Evolutionary conservation across 306 rosid species (phyloP), one percentile per base, ranked within the genome.

Genomic region (Bauhinia variegata): DNA sequence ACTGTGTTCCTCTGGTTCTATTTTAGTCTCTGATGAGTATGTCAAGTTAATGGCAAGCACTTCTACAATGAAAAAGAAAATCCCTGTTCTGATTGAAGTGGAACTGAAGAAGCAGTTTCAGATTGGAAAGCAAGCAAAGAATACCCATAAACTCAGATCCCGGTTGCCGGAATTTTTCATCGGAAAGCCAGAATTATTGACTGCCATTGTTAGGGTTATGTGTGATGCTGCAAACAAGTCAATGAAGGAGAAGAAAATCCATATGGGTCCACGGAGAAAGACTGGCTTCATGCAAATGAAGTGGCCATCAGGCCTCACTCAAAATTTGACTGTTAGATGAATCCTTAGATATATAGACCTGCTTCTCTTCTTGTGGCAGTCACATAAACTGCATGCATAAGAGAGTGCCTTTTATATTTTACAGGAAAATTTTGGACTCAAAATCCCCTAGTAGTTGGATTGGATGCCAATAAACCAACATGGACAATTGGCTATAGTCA

Each of bases 191-290:
- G 85, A 85, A 30, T 62, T 51, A 70, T 56, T 88, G 19, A 75
- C 43, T 3, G 81, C 81, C 13, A 66, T 88, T 8, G 79, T 85
- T 44, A 51, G 74, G 16, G 44, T 85, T 0, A 75, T 85, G 68
- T 88, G 95, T 11, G 65, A 70, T 8, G 82, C 87, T 8, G 91
- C 88, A 31, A 88, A 88, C 84, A 78, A 42, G 70, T 85, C 88
- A 16, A 78, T 88, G 95, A 85, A 77, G 75, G 85, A 85, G 70
- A 85, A 78, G 79, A 81, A 78, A 61, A 85, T 88, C 66, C 83
- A 88, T 36, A 67, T 83, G 73, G 95, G 87, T 6, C 95, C 91
- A 0, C 85, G 95, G 81, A 75, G 86, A 60, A 78, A 84, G 77
- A 77, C 61, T 11, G 46, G 75, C 49, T 88, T 85, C 84, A 79